phyloP scores from a whole-genome alignment of 2,329 filamentous ascomycete species.

The Fusarium devonianum region DNA sequence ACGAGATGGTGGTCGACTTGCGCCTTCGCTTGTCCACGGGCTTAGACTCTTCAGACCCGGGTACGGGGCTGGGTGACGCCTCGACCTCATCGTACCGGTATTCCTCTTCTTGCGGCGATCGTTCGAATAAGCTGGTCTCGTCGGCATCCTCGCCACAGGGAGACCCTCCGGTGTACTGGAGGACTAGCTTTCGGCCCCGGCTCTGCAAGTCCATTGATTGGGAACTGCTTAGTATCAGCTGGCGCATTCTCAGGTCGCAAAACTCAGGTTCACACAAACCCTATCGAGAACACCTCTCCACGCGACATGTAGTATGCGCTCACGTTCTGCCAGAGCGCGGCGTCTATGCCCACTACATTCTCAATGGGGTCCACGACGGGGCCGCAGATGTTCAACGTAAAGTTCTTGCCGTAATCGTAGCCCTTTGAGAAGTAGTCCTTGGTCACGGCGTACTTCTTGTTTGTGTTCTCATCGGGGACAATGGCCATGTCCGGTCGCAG shows the following conservation, averaged over 20 bases:
- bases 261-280: slow-evolving; percentile 56
- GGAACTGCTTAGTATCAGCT: slow-evolving; percentile 40
- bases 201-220: slow-evolving; percentile 62
- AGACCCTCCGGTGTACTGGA: slow-evolving; percentile 80
- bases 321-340: slow-evolving; percentile 71
- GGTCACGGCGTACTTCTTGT: slow-evolving; percentile 51
- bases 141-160: slow-evolving; percentile 66
- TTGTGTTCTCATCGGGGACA: slow-evolving; percentile 50
- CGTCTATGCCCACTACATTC: slow-evolving; percentile 69
- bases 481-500: slow-evolving; percentile 62
- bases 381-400: slow-evolving; percentile 83
- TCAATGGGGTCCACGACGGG: slow-evolving; percentile 73
- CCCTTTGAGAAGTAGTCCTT: slow-evolving; percentile 71
- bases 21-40: slow-evolving; percentile 49
- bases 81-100: slow-evolving; percentile 41
- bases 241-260: slow-evolving; percentile 5
- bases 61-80: slow-evolving; percentile 23
- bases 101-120: slow-evolving; percentile 39
- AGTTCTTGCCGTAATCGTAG: slow-evolving; percentile 81
- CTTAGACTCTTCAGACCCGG: slow-evolving; percentile 20
- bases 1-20: slow-evolving; percentile 89
- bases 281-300: slow-evolving; percentile 75
- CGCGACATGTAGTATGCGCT: slow-evolving; percentile 77
- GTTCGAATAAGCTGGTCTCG: slow-evolving; percentile 43
- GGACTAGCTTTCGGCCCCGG: slow-evolving; percentile 75